phyloP scores from a whole-genome alignment of 768 basidiomycete species.

The Tulasnella sp. region DNA sequence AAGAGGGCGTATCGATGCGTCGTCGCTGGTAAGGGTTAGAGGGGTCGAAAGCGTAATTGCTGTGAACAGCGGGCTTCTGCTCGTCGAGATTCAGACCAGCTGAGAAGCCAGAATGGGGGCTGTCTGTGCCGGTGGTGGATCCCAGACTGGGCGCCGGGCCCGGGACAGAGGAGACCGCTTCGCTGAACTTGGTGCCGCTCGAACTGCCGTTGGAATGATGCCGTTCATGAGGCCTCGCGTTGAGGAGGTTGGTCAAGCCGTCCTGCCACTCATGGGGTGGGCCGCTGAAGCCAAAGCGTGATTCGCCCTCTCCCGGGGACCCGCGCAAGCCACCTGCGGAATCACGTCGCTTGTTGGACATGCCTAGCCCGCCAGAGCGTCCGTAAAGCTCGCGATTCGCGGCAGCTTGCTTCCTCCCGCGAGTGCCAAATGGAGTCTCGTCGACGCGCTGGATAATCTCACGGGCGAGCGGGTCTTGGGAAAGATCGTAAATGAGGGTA shows the following conservation, averaged over 20 bases:
- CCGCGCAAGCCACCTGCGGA: not conserved
- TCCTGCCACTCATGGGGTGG: constrained; percentile 86
- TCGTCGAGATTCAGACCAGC: constrained; percentile 4
- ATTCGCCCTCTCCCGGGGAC: constrained; percentile 11
- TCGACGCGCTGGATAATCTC: constrained; percentile 83
- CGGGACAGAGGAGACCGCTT: constrained; percentile 15
- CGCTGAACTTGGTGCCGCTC: not conserved
- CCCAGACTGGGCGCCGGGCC: constrained; percentile 7
- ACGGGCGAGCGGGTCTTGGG: constrained; percentile 69
- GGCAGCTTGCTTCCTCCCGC: constrained; percentile 50
- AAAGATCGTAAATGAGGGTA: constrained; percentile 43
- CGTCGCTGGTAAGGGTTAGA: constrained; percentile 31
- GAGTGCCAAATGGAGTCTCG: constrained; percentile 70
- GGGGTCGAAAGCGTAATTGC: constrained; percentile 21
- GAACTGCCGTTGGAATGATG: not conserved
- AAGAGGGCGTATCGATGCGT: constrained; percentile 26
- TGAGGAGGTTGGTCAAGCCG: constrained; percentile 44
- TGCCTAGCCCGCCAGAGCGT: constrained; percentile 13
- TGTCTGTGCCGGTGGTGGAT: not conserved
- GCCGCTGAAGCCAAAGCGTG: constrained; percentile 38
- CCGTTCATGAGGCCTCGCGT: constrained; percentile 20
- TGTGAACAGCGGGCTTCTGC: not conserved
- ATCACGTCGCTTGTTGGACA: constrained; percentile 15
- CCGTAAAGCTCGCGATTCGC: constrained; percentile 27
- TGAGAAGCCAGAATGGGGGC: not conserved